Evolutionary conservation across 768 basidiomycete species (phyloP).

Genomic region (Lepiota venenata): DNA sequence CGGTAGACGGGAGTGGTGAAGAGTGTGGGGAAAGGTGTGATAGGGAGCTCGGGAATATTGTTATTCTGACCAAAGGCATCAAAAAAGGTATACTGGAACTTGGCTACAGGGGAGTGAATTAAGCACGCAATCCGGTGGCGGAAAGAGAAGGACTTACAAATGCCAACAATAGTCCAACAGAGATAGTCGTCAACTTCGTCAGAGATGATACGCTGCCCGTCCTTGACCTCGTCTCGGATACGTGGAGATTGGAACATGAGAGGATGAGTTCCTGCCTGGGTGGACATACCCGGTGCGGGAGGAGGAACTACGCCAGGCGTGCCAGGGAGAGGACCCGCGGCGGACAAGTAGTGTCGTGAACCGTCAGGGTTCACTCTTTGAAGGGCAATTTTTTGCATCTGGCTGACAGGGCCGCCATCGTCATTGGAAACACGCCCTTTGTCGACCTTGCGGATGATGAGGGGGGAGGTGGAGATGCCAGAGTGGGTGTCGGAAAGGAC

Average conservation of each 20-base stretch:
- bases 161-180: conserved; percentile 95
- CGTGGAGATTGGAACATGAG: conserved; percentile 77
- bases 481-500: conserved; percentile 81
- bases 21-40: conserved; percentile 88
- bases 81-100: conserved; percentile 94
- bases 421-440: conserved; percentile 85
- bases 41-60: conserved; percentile 71
- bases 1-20: conserved; percentile 78
- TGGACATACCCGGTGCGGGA: conserved; percentile 71
- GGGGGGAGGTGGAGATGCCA: conserved; percentile 81
- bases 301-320: conserved; percentile 65
- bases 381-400: conserved; percentile 95
- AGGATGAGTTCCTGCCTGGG: conserved; percentile 78
- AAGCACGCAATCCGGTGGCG: conserved; percentile 2
- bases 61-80: conserved; percentile 82
- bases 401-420: conserved; percentile 89
- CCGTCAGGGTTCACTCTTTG: conserved; percentile 82
- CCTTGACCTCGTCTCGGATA: conserved; percentile 78
- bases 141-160: conserved; percentile 56
- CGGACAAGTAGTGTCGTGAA: conserved; percentile 83
- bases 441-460: conserved; percentile 90
- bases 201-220: conserved; percentile 68
- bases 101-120: conserved; percentile 47
- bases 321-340: conserved; percentile 80
- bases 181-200: conserved; percentile 95